Conservation (phyloP, 345 rosid genomes). For the Xanthoceras sorbifolium region DNA sequence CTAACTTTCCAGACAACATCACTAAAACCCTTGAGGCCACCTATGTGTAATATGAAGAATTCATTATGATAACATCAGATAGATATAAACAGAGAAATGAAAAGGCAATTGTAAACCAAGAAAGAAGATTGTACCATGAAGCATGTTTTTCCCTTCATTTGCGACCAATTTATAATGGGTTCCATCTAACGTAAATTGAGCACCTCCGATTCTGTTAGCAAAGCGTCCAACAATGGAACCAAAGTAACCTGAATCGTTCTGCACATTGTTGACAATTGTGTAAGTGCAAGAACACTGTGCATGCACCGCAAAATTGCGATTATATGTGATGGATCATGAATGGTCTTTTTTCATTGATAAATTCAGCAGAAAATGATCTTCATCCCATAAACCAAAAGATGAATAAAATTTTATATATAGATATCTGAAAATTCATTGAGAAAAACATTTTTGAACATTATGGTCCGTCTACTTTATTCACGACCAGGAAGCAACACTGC, state of each 20-base stretch:
- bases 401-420: background rate
- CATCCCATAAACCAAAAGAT: background rate
- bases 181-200: slow-evolving; percentile 71
- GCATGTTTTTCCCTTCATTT: slow-evolving; percentile 80
- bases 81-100: background rate
- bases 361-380: background rate
- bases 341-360: background rate
- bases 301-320: background rate
- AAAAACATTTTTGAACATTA: background rate
- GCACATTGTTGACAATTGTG: slow-evolving; percentile 13
- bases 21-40: slow-evolving; percentile 78
- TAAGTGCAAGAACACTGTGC: too few relatives aligned
- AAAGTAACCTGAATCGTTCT: slow-evolving; percentile 65
- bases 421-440: background rate
- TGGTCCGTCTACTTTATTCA: background rate
- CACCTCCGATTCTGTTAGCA: slow-evolving; percentile 76
- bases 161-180: slow-evolving; percentile 55
- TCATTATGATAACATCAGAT: background rate
- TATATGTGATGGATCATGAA: background rate
- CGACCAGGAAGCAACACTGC: background rate
- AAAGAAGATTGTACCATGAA: slow-evolving; percentile 55
- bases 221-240: slow-evolving; percentile 86
- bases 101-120: background rate
- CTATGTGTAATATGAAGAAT: slow-evolving; percentile 26
- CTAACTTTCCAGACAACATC: slow-evolving; percentile 73